Evolutionary conservation across 1,139 yeast species (phyloP).

Genomic region (Debaryomycetaceae sp.): DNA sequence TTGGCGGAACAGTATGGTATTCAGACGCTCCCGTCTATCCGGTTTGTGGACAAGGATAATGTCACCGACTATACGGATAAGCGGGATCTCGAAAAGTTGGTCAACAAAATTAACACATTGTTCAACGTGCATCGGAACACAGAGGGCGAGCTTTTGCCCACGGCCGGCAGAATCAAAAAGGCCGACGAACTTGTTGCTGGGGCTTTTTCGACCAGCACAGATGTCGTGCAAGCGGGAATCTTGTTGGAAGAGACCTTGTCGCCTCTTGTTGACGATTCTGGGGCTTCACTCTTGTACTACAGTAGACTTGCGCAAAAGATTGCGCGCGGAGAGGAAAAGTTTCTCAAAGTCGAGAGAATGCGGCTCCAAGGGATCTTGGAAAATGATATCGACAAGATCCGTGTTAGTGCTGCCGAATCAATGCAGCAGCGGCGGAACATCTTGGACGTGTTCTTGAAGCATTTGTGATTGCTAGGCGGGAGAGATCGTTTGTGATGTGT

Average conservation of each 20-base stretch:
- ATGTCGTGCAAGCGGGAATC: constrained; percentile 3
- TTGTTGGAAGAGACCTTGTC: constrained; percentile 6
- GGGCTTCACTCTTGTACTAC: constrained; percentile 28
- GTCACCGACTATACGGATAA: constrained; percentile 33
- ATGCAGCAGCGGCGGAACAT: constrained; percentile 40
- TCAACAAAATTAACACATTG: constrained; percentile 38
- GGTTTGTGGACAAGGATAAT: constrained; percentile 33
- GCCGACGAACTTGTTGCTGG: constrained; percentile 25
- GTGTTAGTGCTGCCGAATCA: constrained; percentile 27
- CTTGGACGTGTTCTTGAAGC: constrained; percentile 20
- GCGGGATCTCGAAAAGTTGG: constrained; percentile 31
- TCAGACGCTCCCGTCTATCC: constrained; percentile 41
- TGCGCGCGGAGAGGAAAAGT: constrained; percentile 34
- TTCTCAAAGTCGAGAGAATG: constrained; percentile 37
- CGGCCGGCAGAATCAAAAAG: constrained; percentile 46
- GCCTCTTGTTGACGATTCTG: constrained; percentile 2
- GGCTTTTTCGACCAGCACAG: constrained; percentile 6
- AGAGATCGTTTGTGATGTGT: too few species aligned
- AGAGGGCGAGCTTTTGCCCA: constrained; percentile 35
- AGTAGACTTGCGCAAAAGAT: constrained; percentile 39
- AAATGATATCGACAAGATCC: constrained; percentile 23
- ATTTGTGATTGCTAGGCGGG: not conserved
- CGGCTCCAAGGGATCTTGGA: constrained; percentile 40
- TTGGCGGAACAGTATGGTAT: constrained; percentile 34
- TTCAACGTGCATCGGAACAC: constrained; percentile 41